Evolutionary conservation across 352 stramenopile genomes (phyloP).

Genomic region (Blastocystis sp.): DNA sequence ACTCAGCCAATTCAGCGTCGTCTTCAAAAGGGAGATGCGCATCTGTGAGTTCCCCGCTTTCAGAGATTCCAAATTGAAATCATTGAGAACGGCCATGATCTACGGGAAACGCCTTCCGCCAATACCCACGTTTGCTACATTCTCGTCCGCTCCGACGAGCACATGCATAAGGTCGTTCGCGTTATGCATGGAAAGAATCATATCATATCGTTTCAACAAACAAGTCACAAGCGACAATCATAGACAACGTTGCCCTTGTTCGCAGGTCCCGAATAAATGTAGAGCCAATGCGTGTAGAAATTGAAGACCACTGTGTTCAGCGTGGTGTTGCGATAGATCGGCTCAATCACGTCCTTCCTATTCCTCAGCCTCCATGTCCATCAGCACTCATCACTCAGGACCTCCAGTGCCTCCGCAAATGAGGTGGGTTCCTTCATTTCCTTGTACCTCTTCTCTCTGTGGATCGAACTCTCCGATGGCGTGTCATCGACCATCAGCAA

Average conservation of each 20-base stretch:
- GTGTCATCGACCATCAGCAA: conserved; percentile 44
- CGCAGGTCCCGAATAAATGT: background rate
- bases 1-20: background rate
- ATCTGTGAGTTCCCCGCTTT: too few species aligned
- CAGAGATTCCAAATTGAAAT: too few species aligned
- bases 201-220: background rate
- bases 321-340: conserved; percentile 30
- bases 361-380: background rate
- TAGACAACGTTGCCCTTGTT: background rate
- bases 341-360: conserved; percentile 11
- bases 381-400: conserved; percentile 29
- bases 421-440: background rate
- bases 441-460: conserved; percentile 21
- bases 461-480: conserved; percentile 31
- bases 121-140: too few species aligned
- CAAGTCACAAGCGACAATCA: background rate
- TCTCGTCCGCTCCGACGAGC: too few species aligned
- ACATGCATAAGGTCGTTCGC: too few species aligned
- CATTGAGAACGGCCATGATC: too few species aligned
- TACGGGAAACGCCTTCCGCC: too few species aligned
- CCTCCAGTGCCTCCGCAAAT: conserved; percentile 14
- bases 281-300: background rate
- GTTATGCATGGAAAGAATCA: too few species aligned
- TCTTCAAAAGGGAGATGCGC: too few species aligned
- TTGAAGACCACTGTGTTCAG: conserved; percentile 20